A percentile compares a stretch with the other conserved stretches of the same genome.
phyloP scores from a whole-genome alignment of 305 asterid species.

The Fraxinus floribunda region DNA sequence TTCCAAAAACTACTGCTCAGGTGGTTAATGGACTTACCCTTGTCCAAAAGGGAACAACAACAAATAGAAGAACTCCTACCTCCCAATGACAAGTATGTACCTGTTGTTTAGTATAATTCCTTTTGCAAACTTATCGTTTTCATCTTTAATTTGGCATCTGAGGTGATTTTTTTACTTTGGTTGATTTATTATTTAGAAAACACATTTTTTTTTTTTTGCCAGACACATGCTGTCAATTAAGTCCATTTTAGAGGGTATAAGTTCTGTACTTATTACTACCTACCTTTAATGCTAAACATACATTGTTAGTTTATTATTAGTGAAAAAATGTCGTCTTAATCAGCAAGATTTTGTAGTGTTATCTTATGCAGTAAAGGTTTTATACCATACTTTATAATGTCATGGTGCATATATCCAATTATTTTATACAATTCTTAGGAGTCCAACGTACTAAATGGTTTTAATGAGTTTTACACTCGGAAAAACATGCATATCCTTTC shows the following conservation, averaged over 20 bases:
- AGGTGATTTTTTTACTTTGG: not conserved
- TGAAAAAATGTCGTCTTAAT: not conserved
- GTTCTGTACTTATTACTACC: not conserved
- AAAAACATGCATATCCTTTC: not conserved
- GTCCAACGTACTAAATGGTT: not conserved
- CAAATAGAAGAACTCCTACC: conserved; percentile 38
- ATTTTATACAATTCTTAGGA: not conserved
- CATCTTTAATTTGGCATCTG: not conserved
- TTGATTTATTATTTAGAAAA: not conserved
- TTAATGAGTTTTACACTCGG: not conserved
- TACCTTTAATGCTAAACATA: not conserved
- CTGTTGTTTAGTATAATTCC: not conserved
- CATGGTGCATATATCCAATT: not conserved
- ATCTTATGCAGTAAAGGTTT: not conserved
- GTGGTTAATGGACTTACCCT: conserved; percentile 72
- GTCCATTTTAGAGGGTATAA: not conserved
- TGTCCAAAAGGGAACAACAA: conserved; percentile 38
- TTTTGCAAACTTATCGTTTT: not conserved
- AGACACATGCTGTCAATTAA: not conserved
- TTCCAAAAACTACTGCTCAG: conserved; percentile 27
- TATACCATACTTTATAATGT: not conserved
- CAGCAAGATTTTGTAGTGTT: not conserved
- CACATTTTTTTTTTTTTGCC: not conserved
- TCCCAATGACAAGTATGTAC: conserved; percentile 46
- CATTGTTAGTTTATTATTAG: not conserved